Percentiles rank a stretch among this genome's conserved stretches.
These are phyloP conservation scores for Rhytidhysteron rufulum DNA, from an alignment of 2,329 filamentous ascomycete species.

Conservation along the genomic window DNA sequence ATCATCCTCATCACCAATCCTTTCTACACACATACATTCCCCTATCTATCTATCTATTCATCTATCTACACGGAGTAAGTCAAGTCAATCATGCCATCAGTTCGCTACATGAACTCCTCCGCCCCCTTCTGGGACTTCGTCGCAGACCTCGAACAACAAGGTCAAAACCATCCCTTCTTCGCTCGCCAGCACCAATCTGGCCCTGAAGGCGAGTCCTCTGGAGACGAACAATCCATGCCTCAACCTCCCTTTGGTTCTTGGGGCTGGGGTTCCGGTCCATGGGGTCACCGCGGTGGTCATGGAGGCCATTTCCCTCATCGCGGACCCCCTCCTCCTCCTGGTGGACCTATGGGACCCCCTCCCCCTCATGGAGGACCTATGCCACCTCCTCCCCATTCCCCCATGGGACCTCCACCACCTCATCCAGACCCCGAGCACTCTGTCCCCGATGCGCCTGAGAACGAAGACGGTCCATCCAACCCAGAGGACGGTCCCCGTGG, in stretches of 20 bases:
- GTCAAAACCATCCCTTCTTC: slow-evolving; percentile 44
- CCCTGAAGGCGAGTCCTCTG: slow-evolving; percentile 15
- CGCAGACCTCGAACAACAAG: slow-evolving; percentile 47
- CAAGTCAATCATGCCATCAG: slow-evolving; percentile 47
- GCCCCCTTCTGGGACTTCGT: slow-evolving; percentile 57
- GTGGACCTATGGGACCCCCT: slow-evolving; percentile 3
- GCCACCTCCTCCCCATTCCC: slow-evolving; percentile 4
- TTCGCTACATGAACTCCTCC: slow-evolving; percentile 51
- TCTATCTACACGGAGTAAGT: not conserved
- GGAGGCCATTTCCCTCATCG: slow-evolving; percentile 17
- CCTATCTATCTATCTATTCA: not conserved
- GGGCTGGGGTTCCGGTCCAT: slow-evolving; percentile 28
- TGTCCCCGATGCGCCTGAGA: slow-evolving; percentile 10
- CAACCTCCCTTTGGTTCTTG: slow-evolving; percentile 25
- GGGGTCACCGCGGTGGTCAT: slow-evolving; percentile 9
- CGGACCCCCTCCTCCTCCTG: slow-evolving; percentile 23
- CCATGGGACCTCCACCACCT: slow-evolving; percentile 8
- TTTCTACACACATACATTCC: not conserved
- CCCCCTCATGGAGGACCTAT: slow-evolving; percentile 1
- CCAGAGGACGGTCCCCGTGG: slow-evolving; percentile 11
- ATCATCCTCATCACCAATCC: not conserved
- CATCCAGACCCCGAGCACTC: slow-evolving; percentile 5
- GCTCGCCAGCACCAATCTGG: slow-evolving; percentile 31
- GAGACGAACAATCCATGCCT: slow-evolving; percentile 19
- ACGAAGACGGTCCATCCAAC: slow-evolving; percentile 27